Base-by-base conservation (phyloP, 148 eudicot genomes). In the Silene uniflora region DNA sequence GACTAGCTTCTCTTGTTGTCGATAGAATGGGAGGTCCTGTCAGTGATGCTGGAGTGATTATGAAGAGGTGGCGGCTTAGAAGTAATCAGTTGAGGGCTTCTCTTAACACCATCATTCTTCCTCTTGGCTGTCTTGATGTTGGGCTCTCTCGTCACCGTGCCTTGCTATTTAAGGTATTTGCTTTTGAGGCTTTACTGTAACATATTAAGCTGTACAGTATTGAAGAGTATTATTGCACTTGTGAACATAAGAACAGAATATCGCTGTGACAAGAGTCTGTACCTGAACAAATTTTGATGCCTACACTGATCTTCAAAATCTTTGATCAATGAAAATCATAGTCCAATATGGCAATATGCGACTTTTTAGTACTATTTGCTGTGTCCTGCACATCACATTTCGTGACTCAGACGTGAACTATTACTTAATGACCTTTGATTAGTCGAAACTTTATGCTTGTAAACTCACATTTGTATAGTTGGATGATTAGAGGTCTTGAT, bases 61-160 rank as follows among this genome's bases (percentile, higher is more conserved):
- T 84, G 68, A 87, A 82, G 81, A 90, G 83, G 79, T 95, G 98
- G 96, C 88, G 83, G 55, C n/a, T 70, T 18, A 85, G 91, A 87
- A 87, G 89, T 79, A 73, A 78, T 83, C 89, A 89, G 79, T 67
- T 92, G 84, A 83, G 83, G 78, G 83, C 70, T 62, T 87, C 90
- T 59, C 76, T 89, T 73, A 86, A 87, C 66, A 75, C 91, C 55
- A 82, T 92, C 69, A 83, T 92, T 77, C 89, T 95, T 80, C 97
- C 98, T 65, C 90, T 95, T 77, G 97, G 98, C 55, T 84, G 83
- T 81, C 91, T 95, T 78, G 91, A 90, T 89, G 81, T 89, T 84
- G 98, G 98, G 75, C 92, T 90, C 76, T 95, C 98, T 13, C 97
- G 97, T 56, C 97, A 95, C 78, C 88, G 98, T 64, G 97, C 98